Evolutionary conservation across 768 basidiomycete genomes (phyloP).

Genomic region (Lentinula raphanica): DNA sequence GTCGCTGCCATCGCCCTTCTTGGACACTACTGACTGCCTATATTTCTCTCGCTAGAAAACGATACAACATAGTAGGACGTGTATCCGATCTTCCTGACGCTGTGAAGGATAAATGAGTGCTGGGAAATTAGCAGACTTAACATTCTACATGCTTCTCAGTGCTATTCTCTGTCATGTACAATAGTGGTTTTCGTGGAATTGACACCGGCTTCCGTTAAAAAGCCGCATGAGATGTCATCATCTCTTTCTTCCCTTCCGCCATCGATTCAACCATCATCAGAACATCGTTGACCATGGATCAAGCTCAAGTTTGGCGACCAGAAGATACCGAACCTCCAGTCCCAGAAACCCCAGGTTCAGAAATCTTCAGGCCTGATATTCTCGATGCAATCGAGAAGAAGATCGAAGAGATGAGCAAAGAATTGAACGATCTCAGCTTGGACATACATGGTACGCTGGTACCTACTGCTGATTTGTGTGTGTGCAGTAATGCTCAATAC

Average conservation of each 20-base stretch:
- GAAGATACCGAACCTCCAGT: conserved; percentile 16
- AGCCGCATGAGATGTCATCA: too few species aligned
- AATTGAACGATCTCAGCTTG: conserved; percentile 57
- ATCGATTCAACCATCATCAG: not conserved
- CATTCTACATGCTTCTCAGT: not conserved
- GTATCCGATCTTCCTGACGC: conserved; percentile 49
- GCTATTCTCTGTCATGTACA: not conserved
- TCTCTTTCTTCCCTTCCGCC: not conserved
- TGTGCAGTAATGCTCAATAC: not conserved
- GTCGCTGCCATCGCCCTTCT: conserved; percentile 24
- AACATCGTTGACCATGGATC: not conserved
- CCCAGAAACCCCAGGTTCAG: conserved; percentile 17
- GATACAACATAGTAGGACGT: conserved; percentile 83
- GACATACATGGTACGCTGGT: conserved; percentile 60
- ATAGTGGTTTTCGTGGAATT: too few species aligned
- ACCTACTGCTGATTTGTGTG: not conserved
- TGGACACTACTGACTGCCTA: conserved; percentile 1
- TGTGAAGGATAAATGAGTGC: not conserved
- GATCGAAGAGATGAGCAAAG: conserved; percentile 47
- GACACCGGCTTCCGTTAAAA: too few species aligned
- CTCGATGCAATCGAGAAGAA: conserved; percentile 54
- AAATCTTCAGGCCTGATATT: conserved; percentile 52
- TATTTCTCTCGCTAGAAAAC: conserved; percentile 49
- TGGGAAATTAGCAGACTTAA: not conserved
- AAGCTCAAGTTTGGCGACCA: conserved; percentile 38